Percentiles rank a stretch among this genome's conserved stretches.
These are phyloP conservation scores for Umbelopsis vinacea DNA, from an alignment of 192 early-diverging fungal species.

Conservation along the genomic window DNA sequence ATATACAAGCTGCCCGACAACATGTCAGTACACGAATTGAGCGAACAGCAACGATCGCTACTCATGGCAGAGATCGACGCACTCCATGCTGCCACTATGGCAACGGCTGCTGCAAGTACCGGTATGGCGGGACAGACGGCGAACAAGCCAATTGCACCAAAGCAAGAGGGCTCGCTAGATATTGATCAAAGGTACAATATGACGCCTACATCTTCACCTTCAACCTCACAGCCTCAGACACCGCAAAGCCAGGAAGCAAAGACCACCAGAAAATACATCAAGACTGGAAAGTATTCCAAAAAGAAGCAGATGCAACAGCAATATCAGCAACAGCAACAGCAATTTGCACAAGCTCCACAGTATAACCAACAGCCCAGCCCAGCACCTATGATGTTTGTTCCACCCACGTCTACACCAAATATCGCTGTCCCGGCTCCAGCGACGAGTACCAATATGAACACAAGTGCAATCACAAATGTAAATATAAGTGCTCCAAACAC, in stretches of 20 bases:
- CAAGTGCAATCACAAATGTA: no score
- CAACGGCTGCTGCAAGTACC: slow-evolving; percentile 22
- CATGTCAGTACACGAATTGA: slow-evolving; percentile 53
- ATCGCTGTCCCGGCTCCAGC: no score
- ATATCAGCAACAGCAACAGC: slow-evolving; percentile 28
- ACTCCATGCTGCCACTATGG: slow-evolving; percentile 40
- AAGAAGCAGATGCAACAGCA: slow-evolving; percentile 43
- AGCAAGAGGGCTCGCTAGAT: slow-evolving; percentile 18
- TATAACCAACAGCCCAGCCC: slow-evolving; percentile 16
- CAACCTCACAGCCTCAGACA: slow-evolving; percentile 30
- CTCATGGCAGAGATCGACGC: slow-evolving; percentile 52
- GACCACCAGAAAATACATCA: slow-evolving; percentile 58
- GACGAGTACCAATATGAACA: no score
- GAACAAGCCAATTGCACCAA: slow-evolving; percentile 34
- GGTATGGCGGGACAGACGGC: background rate
- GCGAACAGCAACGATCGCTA: slow-evolving; percentile 45
- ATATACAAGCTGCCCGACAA: slow-evolving; percentile 61
- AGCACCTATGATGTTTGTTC: slow-evolving; percentile 27
- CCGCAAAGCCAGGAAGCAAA: slow-evolving; percentile 38
- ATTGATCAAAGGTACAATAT: slow-evolving; percentile 1
- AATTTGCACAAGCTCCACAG: slow-evolving; percentile 20
- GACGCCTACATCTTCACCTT: slow-evolving; percentile 5
- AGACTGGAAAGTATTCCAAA: slow-evolving; percentile 67
- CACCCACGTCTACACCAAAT: background rate
- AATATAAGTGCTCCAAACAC: slow-evolving; percentile 18